Percentiles rank a stretch among this genome's conserved stretches.
Conservation (phyloP, 257 asterid species). For the Solanum dulcamara region DNA sequence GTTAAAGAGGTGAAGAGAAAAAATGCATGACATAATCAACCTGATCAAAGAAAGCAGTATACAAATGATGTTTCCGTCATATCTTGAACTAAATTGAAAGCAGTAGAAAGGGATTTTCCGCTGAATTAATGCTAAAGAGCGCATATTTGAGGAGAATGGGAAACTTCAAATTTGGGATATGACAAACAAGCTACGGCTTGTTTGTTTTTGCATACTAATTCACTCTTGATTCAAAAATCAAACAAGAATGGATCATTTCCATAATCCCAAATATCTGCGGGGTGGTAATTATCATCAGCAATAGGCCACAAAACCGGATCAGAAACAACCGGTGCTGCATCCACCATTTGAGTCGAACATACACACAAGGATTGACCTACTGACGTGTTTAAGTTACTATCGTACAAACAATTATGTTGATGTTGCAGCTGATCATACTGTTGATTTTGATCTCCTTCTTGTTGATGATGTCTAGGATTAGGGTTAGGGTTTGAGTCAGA, state of each 20-base stretch:
- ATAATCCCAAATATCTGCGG: constrained; percentile 55
- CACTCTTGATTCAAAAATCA: constrained; percentile 17
- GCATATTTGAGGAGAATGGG: neutral
- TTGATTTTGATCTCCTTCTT: constrained; percentile 1
- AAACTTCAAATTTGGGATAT: neutral
- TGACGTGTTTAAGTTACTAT: constrained; percentile 29
- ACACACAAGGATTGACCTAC: constrained; percentile 23
- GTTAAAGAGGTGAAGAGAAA: neutral
- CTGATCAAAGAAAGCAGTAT: neutral
- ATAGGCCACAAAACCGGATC: constrained; percentile 50
- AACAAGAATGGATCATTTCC: constrained; percentile 51
- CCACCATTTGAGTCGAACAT: constrained; percentile 11
- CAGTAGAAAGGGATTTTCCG: neutral
- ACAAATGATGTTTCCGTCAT: neutral
- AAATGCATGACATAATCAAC: neutral
- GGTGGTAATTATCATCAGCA: constrained; percentile 37
- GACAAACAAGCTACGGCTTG: too few species aligned
- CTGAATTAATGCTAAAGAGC: too few species aligned
- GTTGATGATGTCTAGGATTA: neutral
- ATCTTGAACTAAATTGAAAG: neutral
- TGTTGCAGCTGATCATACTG: constrained; percentile 1
- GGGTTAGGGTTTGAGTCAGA: constrained; percentile 40
- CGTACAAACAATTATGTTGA: constrained; percentile 2
- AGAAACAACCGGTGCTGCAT: constrained; percentile 6
- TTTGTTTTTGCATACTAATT: neutral